Percentiles rank a stretch among this genome's conserved stretches.
Evolutionary conservation across 2,329 filamentous ascomycete genomes (phyloP).

Genomic region (Apiospora arundinis): DNA sequence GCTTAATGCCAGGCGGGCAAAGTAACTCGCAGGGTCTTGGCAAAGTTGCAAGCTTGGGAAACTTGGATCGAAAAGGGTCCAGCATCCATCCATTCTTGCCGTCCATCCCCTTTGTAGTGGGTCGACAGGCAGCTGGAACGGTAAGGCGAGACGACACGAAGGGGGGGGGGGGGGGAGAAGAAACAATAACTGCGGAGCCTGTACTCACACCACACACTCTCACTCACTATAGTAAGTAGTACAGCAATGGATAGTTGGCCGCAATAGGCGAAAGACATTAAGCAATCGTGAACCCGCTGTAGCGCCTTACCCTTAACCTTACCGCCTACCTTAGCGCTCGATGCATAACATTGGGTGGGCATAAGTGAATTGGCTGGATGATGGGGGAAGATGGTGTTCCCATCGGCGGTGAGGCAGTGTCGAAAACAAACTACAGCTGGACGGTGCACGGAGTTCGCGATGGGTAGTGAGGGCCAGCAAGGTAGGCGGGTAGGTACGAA

Average conservation of each 20-base stretch:
- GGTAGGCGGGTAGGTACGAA: no score
- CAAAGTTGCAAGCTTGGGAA: neutral
- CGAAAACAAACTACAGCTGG: neutral
- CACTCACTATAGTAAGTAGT: neutral
- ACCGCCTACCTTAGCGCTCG: neutral
- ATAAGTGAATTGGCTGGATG: constrained; percentile 2
- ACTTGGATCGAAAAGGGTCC: constrained; percentile 15
- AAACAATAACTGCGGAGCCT: no score
- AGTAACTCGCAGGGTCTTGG: neutral
- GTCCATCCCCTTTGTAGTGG: neutral
- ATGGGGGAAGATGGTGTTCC: constrained; percentile 4
- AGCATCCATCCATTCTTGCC: neutral
- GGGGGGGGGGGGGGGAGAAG: neutral
- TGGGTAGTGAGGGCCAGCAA: no score
- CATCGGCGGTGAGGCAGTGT: constrained; percentile 2
- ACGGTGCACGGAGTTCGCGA: neutral
- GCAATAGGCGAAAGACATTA: constrained; percentile 3
- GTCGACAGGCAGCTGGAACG: constrained; percentile 4
- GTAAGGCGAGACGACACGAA: constrained; percentile 1
- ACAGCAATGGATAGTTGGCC: neutral
- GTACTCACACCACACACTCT: no score
- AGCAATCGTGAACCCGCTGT: constrained; percentile 5
- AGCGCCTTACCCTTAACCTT: neutral
- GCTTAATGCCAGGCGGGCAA: neutral
- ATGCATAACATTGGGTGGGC: neutral